phyloP scores from a whole-genome alignment of 169 alveolate species.

The Plasmodium relictum region DNA sequence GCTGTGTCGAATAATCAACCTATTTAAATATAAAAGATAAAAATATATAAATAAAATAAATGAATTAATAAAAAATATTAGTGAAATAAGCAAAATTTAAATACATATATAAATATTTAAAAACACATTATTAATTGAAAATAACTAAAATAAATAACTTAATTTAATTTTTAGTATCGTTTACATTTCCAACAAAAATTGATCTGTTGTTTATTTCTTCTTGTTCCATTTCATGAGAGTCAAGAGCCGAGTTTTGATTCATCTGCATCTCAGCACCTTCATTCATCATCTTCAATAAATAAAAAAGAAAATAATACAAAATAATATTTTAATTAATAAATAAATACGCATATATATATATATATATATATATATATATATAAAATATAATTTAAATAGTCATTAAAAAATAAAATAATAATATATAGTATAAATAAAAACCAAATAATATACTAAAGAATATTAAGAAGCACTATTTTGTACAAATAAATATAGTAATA shows the following conservation, averaged over 20 bases:
- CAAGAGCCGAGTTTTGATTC: constrained; percentile 46
- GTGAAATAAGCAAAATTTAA: background rate
- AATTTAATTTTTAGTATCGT: background rate
- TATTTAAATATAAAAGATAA: constrained; percentile 57
- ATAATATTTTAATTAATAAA: background rate
- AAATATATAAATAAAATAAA: background rate
- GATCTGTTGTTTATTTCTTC: constrained; percentile 87
- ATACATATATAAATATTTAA: background rate
- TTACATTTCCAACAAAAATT: constrained; percentile 87
- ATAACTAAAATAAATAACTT: background rate
- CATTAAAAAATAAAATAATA: too few relatives aligned
- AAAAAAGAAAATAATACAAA: constrained; percentile 1
- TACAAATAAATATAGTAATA: too few relatives aligned
- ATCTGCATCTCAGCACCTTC: constrained; percentile 77
- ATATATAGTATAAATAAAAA: too few relatives aligned
- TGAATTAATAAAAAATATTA: background rate
- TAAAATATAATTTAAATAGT: too few relatives aligned
- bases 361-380: constrained; percentile 8
- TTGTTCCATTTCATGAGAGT: constrained; percentile 75
- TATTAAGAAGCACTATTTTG: too few relatives aligned
- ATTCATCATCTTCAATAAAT: constrained; percentile 60
- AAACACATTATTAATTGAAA: background rate
- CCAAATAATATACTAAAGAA: too few relatives aligned
- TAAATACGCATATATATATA: background rate
- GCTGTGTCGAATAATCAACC: constrained; percentile 94